A percentile compares a stretch with the other conserved stretches of the same genome.
Conservation (phyloP, 2,329 filamentous ascomycete genomes). For the Ascochyta clinopodiicola region DNA sequence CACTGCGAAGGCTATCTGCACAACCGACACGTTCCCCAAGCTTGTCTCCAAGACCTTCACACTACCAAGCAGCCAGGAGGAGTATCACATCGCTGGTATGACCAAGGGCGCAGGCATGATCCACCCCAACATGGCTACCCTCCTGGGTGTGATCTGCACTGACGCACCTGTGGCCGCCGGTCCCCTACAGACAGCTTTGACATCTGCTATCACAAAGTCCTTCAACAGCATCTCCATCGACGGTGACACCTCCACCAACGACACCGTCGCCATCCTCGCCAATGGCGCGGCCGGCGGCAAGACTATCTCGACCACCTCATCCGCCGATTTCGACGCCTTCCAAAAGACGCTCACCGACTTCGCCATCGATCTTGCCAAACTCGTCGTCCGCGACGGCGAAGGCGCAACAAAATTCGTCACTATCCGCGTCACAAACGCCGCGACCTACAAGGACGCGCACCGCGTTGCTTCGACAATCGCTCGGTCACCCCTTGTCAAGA, state of each 20-base stretch:
- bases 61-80: slow-evolving; percentile 78
- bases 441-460: slow-evolving; percentile 72
- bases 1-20: slow-evolving; percentile 91
- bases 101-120: slow-evolving; percentile 99
- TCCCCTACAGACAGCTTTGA: slow-evolving; percentile 73
- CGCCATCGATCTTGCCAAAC: slow-evolving; percentile 82
- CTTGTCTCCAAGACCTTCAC: slow-evolving; percentile 84
- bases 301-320: slow-evolving; percentile 61
- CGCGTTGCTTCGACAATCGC: slow-evolving; percentile 88
- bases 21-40: slow-evolving; percentile 98
- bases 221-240: slow-evolving; percentile 99
- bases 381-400: slow-evolving; percentile 94
- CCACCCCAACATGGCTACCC: slow-evolving; percentile 97
- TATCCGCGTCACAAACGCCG: slow-evolving; percentile 79
- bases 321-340: slow-evolving; percentile 74
- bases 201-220: slow-evolving; percentile 76
- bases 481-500: slow-evolving; percentile 92
- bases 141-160: slow-evolving; percentile 89
- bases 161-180: slow-evolving; percentile 79
- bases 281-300: slow-evolving; percentile 87
- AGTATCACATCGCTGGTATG: slow-evolving; percentile 90
- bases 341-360: slow-evolving; percentile 75
- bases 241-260: slow-evolving; percentile 96
- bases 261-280: slow-evolving; percentile 92
- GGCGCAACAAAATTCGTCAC: slow-evolving; percentile 98